A percentile compares a stretch with the other conserved stretches of the same genome.
These are phyloP conservation scores for Pontederia crassipes DNA, from an alignment of 176 grass and related monocot genomes.

Conservation along the genomic window DNA sequence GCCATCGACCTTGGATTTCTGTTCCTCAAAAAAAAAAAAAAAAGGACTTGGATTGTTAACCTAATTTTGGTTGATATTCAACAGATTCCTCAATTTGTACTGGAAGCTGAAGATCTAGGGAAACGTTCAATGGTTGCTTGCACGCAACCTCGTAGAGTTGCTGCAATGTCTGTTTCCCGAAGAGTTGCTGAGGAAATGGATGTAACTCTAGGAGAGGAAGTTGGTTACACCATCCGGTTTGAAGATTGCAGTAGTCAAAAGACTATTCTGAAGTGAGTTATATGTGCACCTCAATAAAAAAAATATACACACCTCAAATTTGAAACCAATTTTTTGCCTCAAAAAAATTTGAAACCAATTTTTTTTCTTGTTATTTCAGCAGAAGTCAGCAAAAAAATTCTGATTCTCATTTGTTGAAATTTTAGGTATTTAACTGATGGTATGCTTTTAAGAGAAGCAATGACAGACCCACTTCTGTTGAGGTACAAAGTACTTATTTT, in stretches of 20 bases:
- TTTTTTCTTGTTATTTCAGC: background rate
- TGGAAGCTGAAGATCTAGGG: conserved; percentile 56
- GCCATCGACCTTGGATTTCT: no score
- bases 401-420: conserved; percentile 59
- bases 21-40: no score
- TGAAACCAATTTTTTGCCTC: no score
- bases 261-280: conserved; percentile 91
- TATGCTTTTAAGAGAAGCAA: conserved; percentile 99
- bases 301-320: background rate
- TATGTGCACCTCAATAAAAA: background rate
- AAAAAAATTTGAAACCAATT: no score
- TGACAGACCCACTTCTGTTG: conserved; percentile 95
- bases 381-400: conserved; percentile 28
- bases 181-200: conserved; percentile 99
- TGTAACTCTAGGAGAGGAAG: conserved; percentile 92
- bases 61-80: background rate
- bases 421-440: conserved; percentile 99
- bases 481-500: conserved; percentile 94
- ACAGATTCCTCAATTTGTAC: conserved; percentile 97
- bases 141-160: conserved; percentile 79
- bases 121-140: conserved; percentile 76
- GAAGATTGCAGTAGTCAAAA: conserved; percentile 98
- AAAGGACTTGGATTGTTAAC: background rate
- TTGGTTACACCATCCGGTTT: conserved; percentile 95
- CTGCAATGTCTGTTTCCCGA: conserved; percentile 91